Evolutionary conservation across 2,329 filamentous ascomycete genomes (phyloP), one percentile per base, ranked within the genome.

Genomic region (Rhinocladiella similis): DNA sequence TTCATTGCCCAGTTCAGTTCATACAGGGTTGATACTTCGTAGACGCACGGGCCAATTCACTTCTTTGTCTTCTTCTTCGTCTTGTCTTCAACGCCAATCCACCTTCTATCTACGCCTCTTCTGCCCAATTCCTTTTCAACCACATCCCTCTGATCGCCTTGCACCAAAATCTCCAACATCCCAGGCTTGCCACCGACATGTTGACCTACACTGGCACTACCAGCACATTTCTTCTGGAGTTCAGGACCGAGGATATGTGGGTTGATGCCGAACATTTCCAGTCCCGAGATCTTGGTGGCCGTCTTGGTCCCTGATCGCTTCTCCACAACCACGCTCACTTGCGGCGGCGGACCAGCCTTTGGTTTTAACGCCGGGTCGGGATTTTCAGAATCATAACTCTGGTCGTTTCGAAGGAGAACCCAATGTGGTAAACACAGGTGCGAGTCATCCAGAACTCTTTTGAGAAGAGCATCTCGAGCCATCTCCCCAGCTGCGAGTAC

Each of bases 41-140:
- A n/a, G n/a, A n/a, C n/a, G n/a, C n/a, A n/a, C n/a, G n/a, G n/a
- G n/a, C n/a, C n/a, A n/a, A n/a, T n/a, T 47, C 50, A 60, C 46
- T 63, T 65, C 52, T 70, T 76, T 73, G n/a, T n/a, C n/a, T 86
- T 87, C 62, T 82, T 82, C 72, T 87, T 85, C 3, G 83, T 86
- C 73, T 87, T 88, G 68, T 88, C 86, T 54, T 85, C 70, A n/a
- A 86, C 73, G 43, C 85, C 82, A 25, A 88, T 75, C 82, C 83
- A 87, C 59, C 80, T 77, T 56, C 71, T 74, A 54, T 77, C 77
- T 3, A 89, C 74, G 0, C 86, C 86, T 57, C 84, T 77, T 67
- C 77, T 80, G 57, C 78, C 78, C 63, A 89, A 68, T 25, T 83
- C 82, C 63, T 80, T 82, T 46, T 84, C 73, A 16, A 88, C 75